Evolutionary conservation across 129 eudicot species (phyloP).

Genomic region (Flaveria linearis): DNA sequence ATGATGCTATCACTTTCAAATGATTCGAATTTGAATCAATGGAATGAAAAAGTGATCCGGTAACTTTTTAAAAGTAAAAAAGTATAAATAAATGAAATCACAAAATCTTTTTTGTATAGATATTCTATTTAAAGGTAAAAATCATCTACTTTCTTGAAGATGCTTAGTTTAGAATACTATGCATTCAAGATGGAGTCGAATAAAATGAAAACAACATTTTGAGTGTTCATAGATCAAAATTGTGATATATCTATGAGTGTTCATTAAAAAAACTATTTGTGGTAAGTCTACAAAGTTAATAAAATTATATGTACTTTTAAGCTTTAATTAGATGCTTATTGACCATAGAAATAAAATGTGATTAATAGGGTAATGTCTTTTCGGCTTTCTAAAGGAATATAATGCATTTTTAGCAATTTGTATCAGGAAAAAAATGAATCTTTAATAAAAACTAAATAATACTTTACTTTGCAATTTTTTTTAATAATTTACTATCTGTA

Average conservation of each 20-base stretch:
- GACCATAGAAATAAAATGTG: slow-evolving; percentile 21
- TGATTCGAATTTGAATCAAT: background rate
- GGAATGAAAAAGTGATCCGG: slow-evolving; percentile 3
- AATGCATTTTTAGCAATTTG: too few relatives aligned
- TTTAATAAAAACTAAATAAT: too few relatives aligned
- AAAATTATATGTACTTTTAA: too few relatives aligned
- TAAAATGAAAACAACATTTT: background rate
- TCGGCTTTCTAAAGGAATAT: too few relatives aligned
- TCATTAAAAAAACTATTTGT: background rate
- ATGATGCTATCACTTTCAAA: background rate
- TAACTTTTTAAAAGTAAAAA: too few relatives aligned
- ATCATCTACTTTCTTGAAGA: background rate
- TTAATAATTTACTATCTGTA: too few relatives aligned
- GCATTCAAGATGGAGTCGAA: background rate
- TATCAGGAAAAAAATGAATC: too few relatives aligned
- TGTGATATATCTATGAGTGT: background rate
- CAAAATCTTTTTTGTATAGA: background rate
- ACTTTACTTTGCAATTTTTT: too few relatives aligned
- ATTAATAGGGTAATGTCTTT: background rate
- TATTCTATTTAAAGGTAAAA: background rate
- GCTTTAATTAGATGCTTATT: background rate
- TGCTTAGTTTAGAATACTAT: background rate
- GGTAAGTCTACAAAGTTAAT: background rate
- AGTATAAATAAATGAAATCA: background rate
- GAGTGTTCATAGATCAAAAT: background rate